Evolutionary conservation across 768 basidiomycete species (phyloP).

Genomic region (Auricularia heimuer): DNA sequence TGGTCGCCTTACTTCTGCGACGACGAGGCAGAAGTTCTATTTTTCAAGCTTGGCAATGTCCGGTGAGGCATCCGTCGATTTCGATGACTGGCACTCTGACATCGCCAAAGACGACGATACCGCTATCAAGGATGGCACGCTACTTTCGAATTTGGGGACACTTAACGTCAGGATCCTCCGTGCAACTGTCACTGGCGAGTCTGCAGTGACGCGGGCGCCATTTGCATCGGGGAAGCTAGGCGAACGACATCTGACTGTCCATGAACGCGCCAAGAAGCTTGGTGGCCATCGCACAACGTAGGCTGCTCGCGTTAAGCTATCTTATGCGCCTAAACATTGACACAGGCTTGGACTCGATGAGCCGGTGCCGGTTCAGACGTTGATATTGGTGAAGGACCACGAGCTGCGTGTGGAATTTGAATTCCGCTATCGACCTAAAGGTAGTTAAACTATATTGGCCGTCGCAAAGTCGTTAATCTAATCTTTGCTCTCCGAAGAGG

Average conservation of each 20-base stretch:
- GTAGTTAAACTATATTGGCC: neutral
- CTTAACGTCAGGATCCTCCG: too few species aligned
- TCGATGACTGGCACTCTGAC: neutral
- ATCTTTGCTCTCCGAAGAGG: too few species aligned
- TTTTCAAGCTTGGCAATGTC: neutral
- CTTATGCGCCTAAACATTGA: neutral
- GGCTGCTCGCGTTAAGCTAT: neutral
- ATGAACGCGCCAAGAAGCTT: neutral
- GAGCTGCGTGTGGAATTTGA: neutral
- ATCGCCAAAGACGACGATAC: neutral
- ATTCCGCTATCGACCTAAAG: neutral
- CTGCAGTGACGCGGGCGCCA: neutral
- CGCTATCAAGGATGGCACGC: too few species aligned
- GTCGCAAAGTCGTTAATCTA: neutral
- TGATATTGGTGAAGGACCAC: neutral
- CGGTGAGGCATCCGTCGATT: neutral
- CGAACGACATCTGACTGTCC: neutral
- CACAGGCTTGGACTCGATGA: neutral
- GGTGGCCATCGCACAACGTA: neutral
- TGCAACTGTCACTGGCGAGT: neutral
- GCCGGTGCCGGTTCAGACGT: neutral
- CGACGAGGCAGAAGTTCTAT: neutral
- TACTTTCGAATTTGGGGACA: too few species aligned
- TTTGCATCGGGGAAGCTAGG: neutral
- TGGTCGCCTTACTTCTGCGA: neutral